Evolutionary conservation across 2,329 filamentous ascomycete species (phyloP).

Genomic region (Paracorniculantispora psalliotae): DNA sequence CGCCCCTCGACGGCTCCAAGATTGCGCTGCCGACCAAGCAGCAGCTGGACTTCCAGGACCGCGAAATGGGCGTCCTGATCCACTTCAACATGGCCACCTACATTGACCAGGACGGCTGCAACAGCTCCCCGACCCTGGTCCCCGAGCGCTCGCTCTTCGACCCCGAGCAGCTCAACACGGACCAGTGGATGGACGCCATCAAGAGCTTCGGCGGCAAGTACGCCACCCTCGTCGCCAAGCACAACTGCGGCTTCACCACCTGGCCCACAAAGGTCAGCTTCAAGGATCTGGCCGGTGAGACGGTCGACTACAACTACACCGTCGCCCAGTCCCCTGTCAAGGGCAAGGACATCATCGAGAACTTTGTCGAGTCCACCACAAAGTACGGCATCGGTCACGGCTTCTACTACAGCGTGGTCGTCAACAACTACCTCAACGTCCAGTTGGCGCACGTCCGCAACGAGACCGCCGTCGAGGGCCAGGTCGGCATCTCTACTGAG

Average conservation of each 20-base stretch:
- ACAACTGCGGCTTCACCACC: conserved; percentile 27
- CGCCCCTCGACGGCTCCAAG: conserved; percentile 22
- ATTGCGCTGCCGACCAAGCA: conserved; percentile 23
- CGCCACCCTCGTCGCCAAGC: conserved; percentile 26
- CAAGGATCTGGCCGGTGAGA: conserved; percentile 19
- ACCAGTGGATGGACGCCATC: conserved; percentile 26
- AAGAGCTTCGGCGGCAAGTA: conserved; percentile 23
- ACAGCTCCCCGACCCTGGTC: conserved; percentile 21
- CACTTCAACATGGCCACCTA: conserved; percentile 25
- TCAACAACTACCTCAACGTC: conserved; percentile 27
- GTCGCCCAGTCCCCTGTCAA: conserved; percentile 22
- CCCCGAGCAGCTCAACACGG: conserved; percentile 21
- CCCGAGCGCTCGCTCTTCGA: conserved; percentile 19
- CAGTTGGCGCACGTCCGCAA: conserved; percentile 18
- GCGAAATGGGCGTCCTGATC: conserved; percentile 23
- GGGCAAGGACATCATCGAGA: conserved; percentile 21
- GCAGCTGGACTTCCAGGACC: conserved; percentile 23
- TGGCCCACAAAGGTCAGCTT: conserved; percentile 26
- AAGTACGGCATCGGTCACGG: conserved; percentile 24
- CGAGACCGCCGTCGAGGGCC: conserved; percentile 16
- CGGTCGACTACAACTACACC: conserved; percentile 24
- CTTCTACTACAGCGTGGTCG: conserved; percentile 27
- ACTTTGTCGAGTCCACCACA: conserved; percentile 21
- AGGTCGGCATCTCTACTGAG: conserved; percentile 20
- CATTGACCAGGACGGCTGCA: conserved; percentile 23